Conservation (phyloP, 768 basidiomycete genomes). For the Lactifluus volemus region DNA sequence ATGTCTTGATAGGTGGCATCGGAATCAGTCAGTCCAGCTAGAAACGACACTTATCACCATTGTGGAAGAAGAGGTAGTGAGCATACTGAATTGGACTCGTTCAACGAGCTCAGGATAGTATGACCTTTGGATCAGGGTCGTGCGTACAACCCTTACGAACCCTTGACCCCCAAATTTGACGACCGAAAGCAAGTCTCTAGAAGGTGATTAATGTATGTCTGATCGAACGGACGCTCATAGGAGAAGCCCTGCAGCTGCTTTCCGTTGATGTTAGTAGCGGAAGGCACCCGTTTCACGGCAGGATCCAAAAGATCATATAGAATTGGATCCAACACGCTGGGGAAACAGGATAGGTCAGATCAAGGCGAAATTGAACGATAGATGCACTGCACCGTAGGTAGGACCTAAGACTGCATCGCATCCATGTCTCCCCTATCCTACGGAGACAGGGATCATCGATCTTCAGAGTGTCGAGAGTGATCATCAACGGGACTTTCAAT, state of each 20-base stretch:
- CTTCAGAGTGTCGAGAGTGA: conserved; percentile 75
- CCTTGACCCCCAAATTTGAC: conserved; percentile 87
- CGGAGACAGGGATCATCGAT: conserved; percentile 65
- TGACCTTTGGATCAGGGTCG: conserved; percentile 54
- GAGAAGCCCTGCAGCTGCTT: conserved; percentile 56
- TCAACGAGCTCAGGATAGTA: conserved; percentile 52
- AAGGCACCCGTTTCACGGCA: conserved; percentile 43
- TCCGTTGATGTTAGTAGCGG: conserved; percentile 46
- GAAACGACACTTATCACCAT: conserved; percentile 9
- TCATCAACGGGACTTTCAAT: conserved; percentile 81
- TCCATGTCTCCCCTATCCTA: conserved; percentile 91
- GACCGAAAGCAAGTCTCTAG: conserved; percentile 70
- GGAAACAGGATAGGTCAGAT: neutral
- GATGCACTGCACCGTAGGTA: conserved; percentile 61
- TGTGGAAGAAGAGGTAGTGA: neutral
- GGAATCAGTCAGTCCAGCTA: conserved; percentile 27
- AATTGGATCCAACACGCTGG: conserved; percentile 85
- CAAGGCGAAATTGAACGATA: neutral
- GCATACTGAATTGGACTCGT: conserved; percentile 52
- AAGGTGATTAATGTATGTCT: conserved; percentile 60
- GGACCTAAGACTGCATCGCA: conserved; percentile 88
- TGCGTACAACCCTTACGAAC: conserved; percentile 66
- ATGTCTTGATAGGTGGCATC: conserved; percentile 72
- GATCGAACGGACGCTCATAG: conserved; percentile 74
- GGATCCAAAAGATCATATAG: conserved; percentile 71